phyloP scores from a whole-genome alignment of 1,284 basidiomycete genomes.

The Microbotryomycetes sp. region DNA sequence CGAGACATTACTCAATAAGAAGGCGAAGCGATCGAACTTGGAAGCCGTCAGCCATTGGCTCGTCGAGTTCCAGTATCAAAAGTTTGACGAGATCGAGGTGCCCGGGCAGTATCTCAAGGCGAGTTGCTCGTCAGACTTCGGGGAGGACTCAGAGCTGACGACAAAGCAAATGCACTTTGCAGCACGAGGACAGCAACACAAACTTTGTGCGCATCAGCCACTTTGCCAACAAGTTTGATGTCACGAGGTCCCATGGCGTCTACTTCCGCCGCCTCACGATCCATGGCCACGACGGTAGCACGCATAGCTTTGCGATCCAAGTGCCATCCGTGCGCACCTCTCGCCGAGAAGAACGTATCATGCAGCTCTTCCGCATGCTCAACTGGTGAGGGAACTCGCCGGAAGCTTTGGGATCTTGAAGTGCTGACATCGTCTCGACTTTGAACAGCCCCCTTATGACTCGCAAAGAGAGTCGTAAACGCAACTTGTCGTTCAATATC shows the following conservation, averaged over 20 bases:
- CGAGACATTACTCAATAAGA: slow-evolving; percentile 72
- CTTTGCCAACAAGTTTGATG: slow-evolving; percentile 85
- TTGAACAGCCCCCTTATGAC: slow-evolving; percentile 61
- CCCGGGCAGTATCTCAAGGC: slow-evolving; percentile 97
- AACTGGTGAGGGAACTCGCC: slow-evolving; percentile 58
- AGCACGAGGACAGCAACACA: slow-evolving; percentile 92
- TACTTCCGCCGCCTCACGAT: slow-evolving; percentile 88
- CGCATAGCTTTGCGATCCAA: slow-evolving; percentile 85
- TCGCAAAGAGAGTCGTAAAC: slow-evolving; percentile 88
- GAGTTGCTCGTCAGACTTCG: slow-evolving; percentile 32
- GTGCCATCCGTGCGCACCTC: slow-evolving; percentile 78
- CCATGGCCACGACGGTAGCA: slow-evolving; percentile 84
- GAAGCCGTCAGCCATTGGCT: slow-evolving; percentile 88
- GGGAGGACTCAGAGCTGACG: no score
- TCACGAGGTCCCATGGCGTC: slow-evolving; percentile 71
- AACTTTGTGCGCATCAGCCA: slow-evolving; percentile 87
- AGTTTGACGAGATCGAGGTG: slow-evolving; percentile 96
- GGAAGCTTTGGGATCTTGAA: neutral
- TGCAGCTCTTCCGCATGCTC: slow-evolving; percentile 86
- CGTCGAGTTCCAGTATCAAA: slow-evolving; percentile 95
- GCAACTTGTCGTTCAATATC: slow-evolving; percentile 85
- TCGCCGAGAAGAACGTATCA: slow-evolving; percentile 85
- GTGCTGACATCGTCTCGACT: neutral
- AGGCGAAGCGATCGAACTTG: slow-evolving; percentile 77
- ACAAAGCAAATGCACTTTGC: no score